These are phyloP conservation scores for Rubus parviflorus DNA, from an alignment of 306 rosid species.

Conservation along the genomic window DNA sequence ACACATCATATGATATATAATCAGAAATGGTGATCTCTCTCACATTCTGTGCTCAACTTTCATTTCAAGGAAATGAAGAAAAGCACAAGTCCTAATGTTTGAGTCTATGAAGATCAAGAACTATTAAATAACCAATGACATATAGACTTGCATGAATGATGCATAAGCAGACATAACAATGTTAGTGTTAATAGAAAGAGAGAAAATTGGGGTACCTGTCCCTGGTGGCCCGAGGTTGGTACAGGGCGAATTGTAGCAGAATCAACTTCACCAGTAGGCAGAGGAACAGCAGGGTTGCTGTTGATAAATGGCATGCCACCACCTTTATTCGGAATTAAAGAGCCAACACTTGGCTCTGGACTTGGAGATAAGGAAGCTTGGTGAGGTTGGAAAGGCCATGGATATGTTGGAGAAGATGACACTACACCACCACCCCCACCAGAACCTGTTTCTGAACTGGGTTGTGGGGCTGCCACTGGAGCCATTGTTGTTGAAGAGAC, in stretches of 20 bases:
- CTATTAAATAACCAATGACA: not conserved
- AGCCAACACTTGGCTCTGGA: constrained; percentile 47
- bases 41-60: not conserved
- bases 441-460: constrained; percentile 29
- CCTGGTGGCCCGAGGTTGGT: constrained; percentile 56
- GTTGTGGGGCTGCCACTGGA: constrained; percentile 52
- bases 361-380: constrained; percentile 45
- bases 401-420: constrained; percentile 57
- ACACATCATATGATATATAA: not conserved
- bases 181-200: not conserved
- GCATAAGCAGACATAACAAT: not conserved
- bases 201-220: constrained; percentile 45
- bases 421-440: constrained; percentile 58
- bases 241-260: constrained; percentile 87
- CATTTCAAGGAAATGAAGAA: not conserved
- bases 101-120: not conserved
- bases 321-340: constrained; percentile 56
- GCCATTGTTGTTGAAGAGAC: constrained; percentile 42
- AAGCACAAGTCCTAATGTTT: not conserved
- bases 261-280: constrained; percentile 95
- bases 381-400: constrained; percentile 85
- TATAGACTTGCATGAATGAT: not conserved
- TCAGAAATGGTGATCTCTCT: not conserved
- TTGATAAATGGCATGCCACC: constrained; percentile 76
- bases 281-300: constrained; percentile 97